Percentiles rank a stretch among this genome's conserved stretches.
These are phyloP conservation scores for Yamadazyma atmosphaerica DNA, from an alignment of 1,139 yeast species.

Conservation along the genomic window DNA sequence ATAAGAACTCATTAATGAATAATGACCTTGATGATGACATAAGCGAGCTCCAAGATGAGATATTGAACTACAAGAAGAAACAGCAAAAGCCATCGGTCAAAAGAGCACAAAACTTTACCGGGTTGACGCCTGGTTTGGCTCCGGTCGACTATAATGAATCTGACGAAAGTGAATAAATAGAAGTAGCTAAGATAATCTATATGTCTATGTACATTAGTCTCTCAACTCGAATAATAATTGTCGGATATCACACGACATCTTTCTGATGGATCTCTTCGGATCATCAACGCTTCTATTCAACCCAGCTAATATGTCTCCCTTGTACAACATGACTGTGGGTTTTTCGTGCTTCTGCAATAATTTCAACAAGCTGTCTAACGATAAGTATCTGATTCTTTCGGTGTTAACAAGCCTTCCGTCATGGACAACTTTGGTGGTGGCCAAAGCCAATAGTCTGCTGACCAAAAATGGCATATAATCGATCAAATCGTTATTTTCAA, in stretches of 20 bases:
- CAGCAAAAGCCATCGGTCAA: constrained; percentile 23
- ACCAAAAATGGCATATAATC: constrained; percentile 55
- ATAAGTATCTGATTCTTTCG: constrained; percentile 52
- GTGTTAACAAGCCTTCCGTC: constrained; percentile 24
- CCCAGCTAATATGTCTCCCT: constrained; percentile 46
- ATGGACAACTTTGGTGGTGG: constrained; percentile 22
- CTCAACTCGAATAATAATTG: constrained; percentile 67
- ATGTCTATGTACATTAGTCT: constrained; percentile 20
- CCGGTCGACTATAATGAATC: constrained; percentile 67
- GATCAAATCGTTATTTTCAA: constrained; percentile 12
- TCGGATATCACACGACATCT: constrained; percentile 73
- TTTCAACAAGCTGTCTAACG: constrained; percentile 56
- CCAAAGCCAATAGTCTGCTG: constrained; percentile 50
- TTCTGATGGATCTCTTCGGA: constrained; percentile 69
- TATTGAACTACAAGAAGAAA: constrained; percentile 16
- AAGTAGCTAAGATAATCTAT: too few relatives aligned
- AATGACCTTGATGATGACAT: constrained; percentile 12
- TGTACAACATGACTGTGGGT: constrained; percentile 51
- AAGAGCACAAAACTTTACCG: constrained; percentile 51
- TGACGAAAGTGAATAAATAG: constrained; percentile 33
- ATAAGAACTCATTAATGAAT: constrained; percentile 27
- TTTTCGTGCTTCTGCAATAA: constrained; percentile 43
- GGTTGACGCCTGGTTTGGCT: constrained; percentile 89
- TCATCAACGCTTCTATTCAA: constrained; percentile 67
- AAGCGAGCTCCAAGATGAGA: constrained; percentile 14